A percentile compares a stretch with the other conserved stretches of the same genome.
Evolutionary conservation across 306 rosid genomes (phyloP).

Genomic region (Pyrus communis): DNA sequence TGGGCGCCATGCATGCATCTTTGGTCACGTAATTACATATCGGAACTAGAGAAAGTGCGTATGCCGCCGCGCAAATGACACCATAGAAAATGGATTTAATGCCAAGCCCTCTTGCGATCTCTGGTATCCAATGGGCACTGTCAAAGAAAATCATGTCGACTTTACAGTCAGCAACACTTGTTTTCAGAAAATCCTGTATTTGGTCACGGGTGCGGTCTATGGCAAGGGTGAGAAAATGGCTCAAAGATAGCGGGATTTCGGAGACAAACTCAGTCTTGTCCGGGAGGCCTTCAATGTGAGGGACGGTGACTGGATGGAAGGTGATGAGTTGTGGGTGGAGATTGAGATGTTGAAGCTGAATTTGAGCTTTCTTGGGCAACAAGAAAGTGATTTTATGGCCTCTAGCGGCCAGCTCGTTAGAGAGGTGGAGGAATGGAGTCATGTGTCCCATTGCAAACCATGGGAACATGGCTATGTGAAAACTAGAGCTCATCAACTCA

Average conservation of each 20-base stretch:
- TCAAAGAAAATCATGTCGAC: constrained; percentile 37
- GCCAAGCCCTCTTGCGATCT: constrained; percentile 6
- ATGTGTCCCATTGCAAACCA: constrained; percentile 58
- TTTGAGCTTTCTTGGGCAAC: constrained; percentile 24
- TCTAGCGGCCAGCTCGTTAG: constrained; percentile 42
- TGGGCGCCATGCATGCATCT: not conserved
- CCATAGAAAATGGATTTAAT: constrained; percentile 24
- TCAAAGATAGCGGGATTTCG: constrained; percentile 21
- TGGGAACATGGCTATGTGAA: constrained; percentile 40
- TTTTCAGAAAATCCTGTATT: not conserved
- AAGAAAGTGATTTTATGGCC: constrained; percentile 29
- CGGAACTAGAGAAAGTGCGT: constrained; percentile 20
- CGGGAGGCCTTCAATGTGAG: constrained; percentile 38
- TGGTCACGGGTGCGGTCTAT: constrained; percentile 20
- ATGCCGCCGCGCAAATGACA: constrained; percentile 22
- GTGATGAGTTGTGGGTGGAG: constrained; percentile 32
- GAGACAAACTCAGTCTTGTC: constrained; percentile 36
- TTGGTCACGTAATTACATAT: constrained; percentile 11
- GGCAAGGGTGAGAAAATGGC: constrained; percentile 11
- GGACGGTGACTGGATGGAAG: constrained; percentile 29
- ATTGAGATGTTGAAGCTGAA: constrained; percentile 17
- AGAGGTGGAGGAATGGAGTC: constrained; percentile 41
- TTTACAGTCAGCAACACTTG: not conserved
- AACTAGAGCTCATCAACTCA: not conserved
- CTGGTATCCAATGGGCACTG: constrained; percentile 36